Conservation (phyloP, 768 basidiomycete species). For the Chalciporus sphaerocephalus region DNA sequence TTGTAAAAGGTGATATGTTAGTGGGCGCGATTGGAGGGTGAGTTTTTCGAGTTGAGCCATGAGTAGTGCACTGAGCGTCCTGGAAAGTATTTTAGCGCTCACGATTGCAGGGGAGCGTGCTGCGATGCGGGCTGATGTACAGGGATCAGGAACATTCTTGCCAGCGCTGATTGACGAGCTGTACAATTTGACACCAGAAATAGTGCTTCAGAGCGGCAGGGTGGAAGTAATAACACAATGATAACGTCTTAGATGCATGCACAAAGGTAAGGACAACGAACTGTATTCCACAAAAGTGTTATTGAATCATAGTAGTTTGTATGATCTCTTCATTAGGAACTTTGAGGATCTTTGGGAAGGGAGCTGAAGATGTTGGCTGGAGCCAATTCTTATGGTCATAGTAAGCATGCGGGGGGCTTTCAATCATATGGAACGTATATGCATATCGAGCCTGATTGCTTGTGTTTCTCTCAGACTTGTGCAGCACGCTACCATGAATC, state of each 20-base stretch:
- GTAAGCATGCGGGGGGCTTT: constrained; percentile 59
- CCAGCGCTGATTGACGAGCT: constrained; percentile 63
- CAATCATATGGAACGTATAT: constrained; percentile 96
- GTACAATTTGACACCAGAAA: constrained; percentile 40
- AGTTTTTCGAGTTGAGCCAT: constrained; percentile 18
- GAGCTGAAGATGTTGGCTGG: constrained; percentile 80
- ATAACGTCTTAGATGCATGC: not conserved
- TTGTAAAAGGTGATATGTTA: constrained; percentile 78
- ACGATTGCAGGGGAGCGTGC: constrained; percentile 62
- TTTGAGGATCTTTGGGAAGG: constrained; percentile 63
- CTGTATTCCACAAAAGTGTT: not conserved
- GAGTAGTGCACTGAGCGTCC: constrained; percentile 4
- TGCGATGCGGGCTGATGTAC: constrained; percentile 46
- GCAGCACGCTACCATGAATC: constrained; percentile 90
- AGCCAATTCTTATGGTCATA: constrained; percentile 96
- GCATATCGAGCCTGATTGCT: constrained; percentile 81
- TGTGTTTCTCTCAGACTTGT: constrained; percentile 85
- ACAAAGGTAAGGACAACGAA: not conserved
- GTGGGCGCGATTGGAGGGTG: constrained; percentile 74
- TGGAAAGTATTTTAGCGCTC: constrained; percentile 49
- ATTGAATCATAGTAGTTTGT: not conserved
- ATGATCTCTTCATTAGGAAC: constrained; percentile 7
- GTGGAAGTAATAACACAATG: constrained; percentile 19
- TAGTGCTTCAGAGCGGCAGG: constrained; percentile 27
- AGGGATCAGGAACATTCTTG: constrained; percentile 61